Conservation (phyloP, 768 basidiomycete genomes). For the Polyporus arcularius region DNA sequence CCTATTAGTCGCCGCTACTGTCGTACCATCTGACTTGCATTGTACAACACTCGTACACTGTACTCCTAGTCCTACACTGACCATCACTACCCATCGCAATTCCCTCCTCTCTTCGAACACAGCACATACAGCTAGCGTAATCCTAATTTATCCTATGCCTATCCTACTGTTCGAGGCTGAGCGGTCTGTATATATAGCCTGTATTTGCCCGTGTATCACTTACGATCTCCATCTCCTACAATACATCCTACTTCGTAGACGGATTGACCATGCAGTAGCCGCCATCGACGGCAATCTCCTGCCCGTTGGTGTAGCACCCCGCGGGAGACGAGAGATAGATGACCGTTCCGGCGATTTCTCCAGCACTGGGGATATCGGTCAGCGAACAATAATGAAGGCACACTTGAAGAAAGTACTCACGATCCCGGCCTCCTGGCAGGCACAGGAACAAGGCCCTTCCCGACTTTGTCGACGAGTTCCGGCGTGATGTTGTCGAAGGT, state of each 20-base stretch:
- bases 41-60: neutral
- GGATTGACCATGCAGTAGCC: conserved; percentile 78
- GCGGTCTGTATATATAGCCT: conserved; percentile 6
- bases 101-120: conserved; percentile 4
- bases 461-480: conserved; percentile 51
- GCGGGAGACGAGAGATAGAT: conserved; percentile 75
- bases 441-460: conserved; percentile 59
- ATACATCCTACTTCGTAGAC: conserved; percentile 34
- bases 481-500: conserved; percentile 52
- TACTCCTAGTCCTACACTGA: neutral
- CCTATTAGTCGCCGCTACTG: conserved; percentile 3
- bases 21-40: neutral
- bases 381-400: neutral
- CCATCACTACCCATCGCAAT: neutral
- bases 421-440: conserved; percentile 65
- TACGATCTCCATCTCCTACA: neutral
- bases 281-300: conserved; percentile 78
- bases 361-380: conserved; percentile 43
- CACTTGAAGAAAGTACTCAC: conserved; percentile 43
- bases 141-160: conserved; percentile 19
- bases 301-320: conserved; percentile 75
- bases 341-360: conserved; percentile 77
- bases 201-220: conserved; percentile 5
- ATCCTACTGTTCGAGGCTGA: conserved; percentile 4
- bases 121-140: conserved; percentile 14